Conservation (phyloP, 139 green algal species). For the Protoeuglena noctilucae region DNA sequence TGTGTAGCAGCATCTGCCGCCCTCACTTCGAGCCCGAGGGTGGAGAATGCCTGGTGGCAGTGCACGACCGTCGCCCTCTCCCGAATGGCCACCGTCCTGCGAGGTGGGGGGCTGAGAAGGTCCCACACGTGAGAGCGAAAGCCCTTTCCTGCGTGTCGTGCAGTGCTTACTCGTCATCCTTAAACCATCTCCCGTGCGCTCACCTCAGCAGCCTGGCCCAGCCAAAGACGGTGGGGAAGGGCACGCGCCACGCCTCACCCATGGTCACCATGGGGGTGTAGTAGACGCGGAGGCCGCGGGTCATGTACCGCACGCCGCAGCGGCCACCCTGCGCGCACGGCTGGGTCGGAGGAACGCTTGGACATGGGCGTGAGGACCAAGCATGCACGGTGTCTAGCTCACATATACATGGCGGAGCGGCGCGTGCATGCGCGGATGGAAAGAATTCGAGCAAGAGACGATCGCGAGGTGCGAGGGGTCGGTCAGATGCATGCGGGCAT, state of each 20-base stretch:
- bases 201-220: neutral
- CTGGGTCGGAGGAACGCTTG: too few species aligned
- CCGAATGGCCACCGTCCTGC: neutral
- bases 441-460: too few species aligned
- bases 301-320: slow-evolving; percentile 63
- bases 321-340: slow-evolving; percentile 15
- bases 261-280: neutral
- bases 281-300: slow-evolving; percentile 78
- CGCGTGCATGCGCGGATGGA: neutral
- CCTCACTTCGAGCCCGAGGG: slow-evolving; percentile 65
- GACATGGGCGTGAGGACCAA: too few species aligned
- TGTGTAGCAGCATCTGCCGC: slow-evolving; percentile 56
- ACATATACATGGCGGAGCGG: too few species aligned
- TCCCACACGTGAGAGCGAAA: neutral
- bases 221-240: neutral
- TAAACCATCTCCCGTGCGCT: neutral
- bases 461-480: too few species aligned
- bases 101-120: neutral
- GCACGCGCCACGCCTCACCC: too few species aligned
- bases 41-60: slow-evolving; percentile 58
- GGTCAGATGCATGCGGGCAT: neutral
- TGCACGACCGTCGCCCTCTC: neutral
- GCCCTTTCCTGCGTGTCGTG: neutral
- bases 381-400: too few species aligned
- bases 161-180: neutral